These are phyloP conservation scores for Eragrostis nindensis DNA, from an alignment of 176 grass and related monocot species.

Conservation along the genomic window DNA sequence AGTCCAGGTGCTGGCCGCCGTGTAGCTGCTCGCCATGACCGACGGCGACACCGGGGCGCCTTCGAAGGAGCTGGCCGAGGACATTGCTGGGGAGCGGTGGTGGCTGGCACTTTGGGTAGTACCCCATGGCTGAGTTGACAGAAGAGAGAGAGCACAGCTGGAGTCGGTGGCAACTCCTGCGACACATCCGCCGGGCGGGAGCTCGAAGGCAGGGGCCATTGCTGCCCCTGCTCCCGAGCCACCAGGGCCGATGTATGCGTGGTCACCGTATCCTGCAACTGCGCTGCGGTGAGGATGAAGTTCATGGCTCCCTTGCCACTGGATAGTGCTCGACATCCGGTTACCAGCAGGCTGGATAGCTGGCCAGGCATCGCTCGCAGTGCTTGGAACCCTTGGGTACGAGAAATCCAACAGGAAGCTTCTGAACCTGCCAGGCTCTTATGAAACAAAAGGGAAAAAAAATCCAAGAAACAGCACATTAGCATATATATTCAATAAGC, in stretches of 20 bases:
- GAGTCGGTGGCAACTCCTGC: constrained; percentile 64
- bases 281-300: constrained; percentile 45
- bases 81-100: constrained; percentile 40
- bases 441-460: constrained; percentile 6
- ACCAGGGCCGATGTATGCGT: constrained; percentile 41
- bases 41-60: constrained; percentile 47
- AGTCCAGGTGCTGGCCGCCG: constrained; percentile 20
- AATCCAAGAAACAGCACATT: not conserved
- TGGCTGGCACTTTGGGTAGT: constrained; percentile 46
- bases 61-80: constrained; percentile 42
- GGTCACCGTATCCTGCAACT: constrained; percentile 57
- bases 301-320: constrained; percentile 58
- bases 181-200: constrained; percentile 57
- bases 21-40: constrained; percentile 55
- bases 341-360: constrained; percentile 35
- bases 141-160: constrained; percentile 97
- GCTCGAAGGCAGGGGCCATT: constrained; percentile 48
- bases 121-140: constrained; percentile 75
- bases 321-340: constrained; percentile 38
- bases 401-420: constrained; percentile 86
- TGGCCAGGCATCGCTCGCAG: constrained; percentile 58
- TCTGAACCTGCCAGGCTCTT: constrained; percentile 73
- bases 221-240: constrained; percentile 32
- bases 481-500: not conserved
- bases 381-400: constrained; percentile 72